Conservation (phyloP, 1,284 basidiomycete genomes). For the Phylloporus sp. region DNA sequence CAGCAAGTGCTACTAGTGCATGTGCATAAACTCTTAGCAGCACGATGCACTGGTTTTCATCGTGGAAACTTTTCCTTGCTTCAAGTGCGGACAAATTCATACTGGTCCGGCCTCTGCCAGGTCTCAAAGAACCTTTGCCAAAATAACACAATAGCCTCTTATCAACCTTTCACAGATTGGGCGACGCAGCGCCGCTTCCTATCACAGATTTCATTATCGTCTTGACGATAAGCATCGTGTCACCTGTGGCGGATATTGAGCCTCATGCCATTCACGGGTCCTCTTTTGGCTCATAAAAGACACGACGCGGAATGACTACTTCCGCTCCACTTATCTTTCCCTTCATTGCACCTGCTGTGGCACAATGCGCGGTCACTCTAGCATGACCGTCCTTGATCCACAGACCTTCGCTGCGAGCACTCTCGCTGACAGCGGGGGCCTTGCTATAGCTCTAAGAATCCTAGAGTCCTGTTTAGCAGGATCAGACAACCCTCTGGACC, state of each 20-base stretch:
- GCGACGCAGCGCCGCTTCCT: background rate
- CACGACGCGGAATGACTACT: background rate
- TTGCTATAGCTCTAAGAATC: constrained; percentile 20
- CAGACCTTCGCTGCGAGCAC: constrained; percentile 22
- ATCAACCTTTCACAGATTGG: too few relatives aligned
- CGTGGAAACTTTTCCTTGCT: too few relatives aligned
- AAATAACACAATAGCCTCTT: too few relatives aligned
- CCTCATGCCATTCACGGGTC: constrained; percentile 10
- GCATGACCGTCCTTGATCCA: constrained; percentile 25
- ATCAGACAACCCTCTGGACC: constrained; percentile 33
- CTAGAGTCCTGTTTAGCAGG: constrained; percentile 41
- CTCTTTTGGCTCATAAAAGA: constrained; percentile 9
- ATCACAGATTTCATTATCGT: background rate
- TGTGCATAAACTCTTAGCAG: too few relatives aligned
- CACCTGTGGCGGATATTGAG: background rate
- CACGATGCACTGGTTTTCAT: too few relatives aligned
- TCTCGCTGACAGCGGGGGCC: constrained; percentile 25
- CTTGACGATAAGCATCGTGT: background rate
- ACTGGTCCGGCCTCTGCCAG: too few relatives aligned
- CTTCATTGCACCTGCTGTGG: background rate
- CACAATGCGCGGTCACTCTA: background rate
- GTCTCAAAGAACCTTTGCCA: too few relatives aligned
- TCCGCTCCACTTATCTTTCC: background rate
- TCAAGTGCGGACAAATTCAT: too few relatives aligned
- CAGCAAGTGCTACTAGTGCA: too few relatives aligned